Base-by-base conservation (phyloP, 805 yeast genomes). In the Candida cerambycidarum region DNA sequence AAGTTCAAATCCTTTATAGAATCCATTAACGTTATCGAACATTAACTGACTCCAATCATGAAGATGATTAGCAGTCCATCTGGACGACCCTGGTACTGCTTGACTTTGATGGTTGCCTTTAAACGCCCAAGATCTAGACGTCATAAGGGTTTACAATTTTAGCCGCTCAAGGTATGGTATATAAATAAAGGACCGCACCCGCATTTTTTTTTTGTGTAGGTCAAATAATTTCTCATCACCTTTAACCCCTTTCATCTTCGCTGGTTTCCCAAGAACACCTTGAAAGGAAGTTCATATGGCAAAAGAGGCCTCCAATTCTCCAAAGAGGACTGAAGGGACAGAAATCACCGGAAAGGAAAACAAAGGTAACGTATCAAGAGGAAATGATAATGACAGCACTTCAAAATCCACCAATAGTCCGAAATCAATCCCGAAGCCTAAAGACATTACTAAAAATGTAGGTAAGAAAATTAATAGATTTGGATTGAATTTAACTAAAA, bases 61-160 rank as follows among this genome's bases (percentile, higher is more conserved):
- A 23, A 34, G 38, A 23, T 34, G 38, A 16, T 14, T 23, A 13
- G 38, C 27, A 4, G 38, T 34, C 38, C 38, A 34, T 16, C 13
- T 34, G 5, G 38, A 34, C 4, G 38, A 34, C 9, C 38, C 38
- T 9, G 38, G 38, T 11, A 34, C 38, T 11, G 21, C 25, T 14
- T 34, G 38, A 13, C 30, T 15, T 15, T 34, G 38, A 11, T 21
- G 38, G 12, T 18, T 34, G 3, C 38, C 38, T 15, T 34, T 34
- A 15, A 34, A 34, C 21, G 38, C 38, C 38, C 38, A 34, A 21
- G 38, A 34, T 34, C 38, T 14, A 19, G 38, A 34, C 28, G 25
- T 24, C 38, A 34, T 34, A 34, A 5, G 35, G 25, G 17, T 5
- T 25, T 7, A 11, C 12, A 25, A 25, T 7, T 12, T 25, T 25